Base-by-base conservation (phyloP, 805 yeast genomes). In the Pichia cabralensis region DNA sequence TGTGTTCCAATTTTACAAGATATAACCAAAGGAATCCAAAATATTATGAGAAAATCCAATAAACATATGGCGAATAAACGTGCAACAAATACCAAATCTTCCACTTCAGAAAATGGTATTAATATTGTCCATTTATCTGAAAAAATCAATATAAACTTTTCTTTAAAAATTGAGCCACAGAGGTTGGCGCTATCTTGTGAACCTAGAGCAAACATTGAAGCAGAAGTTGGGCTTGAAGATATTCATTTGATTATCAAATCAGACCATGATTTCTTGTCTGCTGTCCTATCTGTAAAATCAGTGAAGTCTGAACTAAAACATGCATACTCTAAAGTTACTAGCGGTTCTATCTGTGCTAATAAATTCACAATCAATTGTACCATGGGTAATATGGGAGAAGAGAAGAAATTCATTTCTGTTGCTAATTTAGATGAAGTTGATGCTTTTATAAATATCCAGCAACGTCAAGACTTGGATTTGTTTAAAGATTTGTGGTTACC, bases 191-290 rank as follows among this genome's bases (percentile, higher is more conserved):
- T 92, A 34, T 81, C 94, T 45, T 92, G 98, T 65, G 89, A 83
- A 41, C 98, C 98, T 1, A 78, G 78, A 13, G 97, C 97, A 0
- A 85, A 83, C 50, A 92, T 92, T 2, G 86, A 85, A 25, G 94
- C 96, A 0, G 72, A 80, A 23, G 77, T 85, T 12, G 80, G 85
- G 7, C 68, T 79, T 16, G 80, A 76, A 15, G 77, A 80, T 0
- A 69, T 84, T n/a, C 70, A 66, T 16, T 44, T 84, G 23, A 71
- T 73, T 32, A 43, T 80, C 8, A 69, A 70, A 27, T 63, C 83
- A 1, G 69, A 71, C 29, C 62, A 61, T 8, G 48, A 52, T n/a
- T 58, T 60, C 31, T 46, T 55, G 10, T 43, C 64, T 4, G 62
- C 69, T 2, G 53, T 70, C 4, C 52, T 76, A 3, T 63, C 67